Base-by-base conservation (phyloP, 805 yeast genomes). In the Myxozyma nipponensis region DNA sequence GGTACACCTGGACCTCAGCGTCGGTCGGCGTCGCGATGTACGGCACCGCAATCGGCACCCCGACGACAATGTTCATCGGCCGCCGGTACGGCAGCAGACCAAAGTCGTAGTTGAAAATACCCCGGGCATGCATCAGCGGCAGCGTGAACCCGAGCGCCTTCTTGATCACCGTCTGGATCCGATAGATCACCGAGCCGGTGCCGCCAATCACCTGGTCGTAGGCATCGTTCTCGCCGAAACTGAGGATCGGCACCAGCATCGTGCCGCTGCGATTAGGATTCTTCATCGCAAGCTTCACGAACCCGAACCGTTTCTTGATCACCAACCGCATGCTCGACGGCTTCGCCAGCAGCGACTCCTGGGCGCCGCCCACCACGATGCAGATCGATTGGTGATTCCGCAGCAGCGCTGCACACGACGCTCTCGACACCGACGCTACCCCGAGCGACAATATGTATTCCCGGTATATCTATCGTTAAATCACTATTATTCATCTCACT, bases 321-420 rank as follows among this genome's bases (percentile, higher is more conserved):
- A 93, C 86, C 42, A 93, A 69, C 50, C 84, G 84, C 58, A 80
- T 77, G 0, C 68, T 64, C 6, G 80, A 79, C 0, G 84, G 82
- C 47, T 73, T 72, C 4, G 86, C 79, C 24, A 86, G 66, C 34
- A 93, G 71, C 1, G 95, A 81, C 63, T 93, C 98, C 52, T 88
- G 85, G 0, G 98, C 98, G 0, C 98, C 98, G 1, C 98, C 98
- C 22, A 93, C 82, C 1, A 93, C 98, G 50, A 93, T 82, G 55
- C 91, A 85, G 10, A 90, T 84, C 1, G 95, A 85, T 59, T 79
- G 82, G 57, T 83, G 80, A 50, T 80, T 77, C 44, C 69, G 65
- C 42, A 93, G 73, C 24, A 87, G 72, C 23, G 82, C 75, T 54
- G 77, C 69, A 40, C 93, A 84, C 57, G 90, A 88, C 42, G 71